Conservation (phyloP, 768 basidiomycete genomes). For the Multifurca ochricompacta region DNA sequence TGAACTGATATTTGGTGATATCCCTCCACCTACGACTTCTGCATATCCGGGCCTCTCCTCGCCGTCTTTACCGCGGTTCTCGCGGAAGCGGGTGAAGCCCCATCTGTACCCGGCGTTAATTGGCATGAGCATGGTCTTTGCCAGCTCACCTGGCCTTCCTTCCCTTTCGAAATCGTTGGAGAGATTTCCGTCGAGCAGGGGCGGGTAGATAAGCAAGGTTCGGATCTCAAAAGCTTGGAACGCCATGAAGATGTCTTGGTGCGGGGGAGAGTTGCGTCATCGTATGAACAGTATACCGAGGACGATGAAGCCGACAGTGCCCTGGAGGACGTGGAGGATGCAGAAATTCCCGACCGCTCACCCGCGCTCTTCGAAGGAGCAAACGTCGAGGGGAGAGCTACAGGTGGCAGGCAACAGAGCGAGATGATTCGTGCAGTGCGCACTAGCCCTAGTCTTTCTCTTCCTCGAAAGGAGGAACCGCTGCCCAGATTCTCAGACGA, state of each 20-base stretch:
- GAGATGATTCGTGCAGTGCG: conserved; percentile 54
- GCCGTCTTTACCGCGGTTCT: conserved; percentile 41
- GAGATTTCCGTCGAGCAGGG: conserved; percentile 88
- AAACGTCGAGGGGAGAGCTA: not conserved
- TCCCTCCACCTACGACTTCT: conserved; percentile 53
- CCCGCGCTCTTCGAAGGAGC: conserved; percentile 22
- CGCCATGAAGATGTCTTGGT: conserved; percentile 37
- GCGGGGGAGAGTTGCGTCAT: conserved; percentile 19
- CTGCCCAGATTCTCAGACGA: conserved; percentile 60
- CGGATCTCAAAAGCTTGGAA: conserved; percentile 43
- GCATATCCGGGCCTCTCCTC: conserved; percentile 60
- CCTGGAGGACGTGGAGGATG: conserved; percentile 26
- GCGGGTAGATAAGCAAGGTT: conserved; percentile 55
- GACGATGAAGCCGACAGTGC: conserved; percentile 40
- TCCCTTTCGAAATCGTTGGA: conserved; percentile 63
- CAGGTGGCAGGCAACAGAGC: conserved; percentile 27
- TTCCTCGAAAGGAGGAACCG: conserved; percentile 47
- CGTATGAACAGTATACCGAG: conserved; percentile 25
- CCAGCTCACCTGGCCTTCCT: conserved; percentile 73
- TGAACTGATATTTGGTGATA: conserved; percentile 91
- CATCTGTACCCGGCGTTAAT: conserved; percentile 70
- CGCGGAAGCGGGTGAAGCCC: conserved; percentile 59
- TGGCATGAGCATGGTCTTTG: conserved; percentile 77
- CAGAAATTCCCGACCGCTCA: not conserved
- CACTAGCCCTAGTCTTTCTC: conserved; percentile 65